Percentiles rank a stretch among this genome's conserved stretches.
These are phyloP conservation scores for Tuctoria greenei DNA, from an alignment of 176 grass and related monocot genomes.

Conservation along the genomic window DNA sequence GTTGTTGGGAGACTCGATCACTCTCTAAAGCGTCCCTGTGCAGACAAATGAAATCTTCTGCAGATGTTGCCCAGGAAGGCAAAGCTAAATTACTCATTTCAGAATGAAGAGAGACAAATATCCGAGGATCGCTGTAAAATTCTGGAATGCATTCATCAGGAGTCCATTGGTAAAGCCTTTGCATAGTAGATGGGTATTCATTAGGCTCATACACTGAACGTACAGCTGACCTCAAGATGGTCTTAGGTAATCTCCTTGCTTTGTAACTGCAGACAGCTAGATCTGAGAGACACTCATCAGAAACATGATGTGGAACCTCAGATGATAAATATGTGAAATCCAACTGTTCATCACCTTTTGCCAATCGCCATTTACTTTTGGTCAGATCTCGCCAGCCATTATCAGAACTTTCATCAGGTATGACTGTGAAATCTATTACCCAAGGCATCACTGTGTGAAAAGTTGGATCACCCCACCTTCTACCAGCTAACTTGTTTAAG, in stretches of 20 bases:
- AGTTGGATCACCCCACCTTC: constrained; percentile 85
- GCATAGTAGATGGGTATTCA: constrained; percentile 95
- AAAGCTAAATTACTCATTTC: constrained; percentile 93
- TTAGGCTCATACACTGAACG: constrained; percentile 95
- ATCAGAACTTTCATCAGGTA: constrained; percentile 73
- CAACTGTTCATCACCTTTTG: constrained; percentile 96
- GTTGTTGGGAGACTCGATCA: constrained; percentile 71
- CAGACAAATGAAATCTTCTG: constrained; percentile 86
- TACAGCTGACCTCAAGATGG: constrained; percentile 72
- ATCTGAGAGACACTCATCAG: constrained; percentile 97
- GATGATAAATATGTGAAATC: constrained; percentile 95
- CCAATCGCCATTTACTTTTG: constrained; percentile 96
- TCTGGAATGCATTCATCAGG: constrained; percentile 97
- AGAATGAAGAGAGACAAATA: constrained; percentile 87
- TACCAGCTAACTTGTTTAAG: constrained; percentile 90
- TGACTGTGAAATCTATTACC: constrained; percentile 96
- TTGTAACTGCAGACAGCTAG: constrained; percentile 98
- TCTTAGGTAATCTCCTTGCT: constrained; percentile 86
- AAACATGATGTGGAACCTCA: constrained; percentile 95
- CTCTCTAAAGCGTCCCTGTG: constrained; percentile 87
- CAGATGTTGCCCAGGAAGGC: constrained; percentile 67
- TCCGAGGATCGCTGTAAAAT: constrained; percentile 79
- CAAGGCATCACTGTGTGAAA: constrained; percentile 98
- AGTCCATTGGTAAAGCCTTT: constrained; percentile 94
- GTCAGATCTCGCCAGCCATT: constrained; percentile 88